These are phyloP conservation scores for Vicia faba DNA, from an alignment of 306 rosid species.

Conservation along the genomic window DNA sequence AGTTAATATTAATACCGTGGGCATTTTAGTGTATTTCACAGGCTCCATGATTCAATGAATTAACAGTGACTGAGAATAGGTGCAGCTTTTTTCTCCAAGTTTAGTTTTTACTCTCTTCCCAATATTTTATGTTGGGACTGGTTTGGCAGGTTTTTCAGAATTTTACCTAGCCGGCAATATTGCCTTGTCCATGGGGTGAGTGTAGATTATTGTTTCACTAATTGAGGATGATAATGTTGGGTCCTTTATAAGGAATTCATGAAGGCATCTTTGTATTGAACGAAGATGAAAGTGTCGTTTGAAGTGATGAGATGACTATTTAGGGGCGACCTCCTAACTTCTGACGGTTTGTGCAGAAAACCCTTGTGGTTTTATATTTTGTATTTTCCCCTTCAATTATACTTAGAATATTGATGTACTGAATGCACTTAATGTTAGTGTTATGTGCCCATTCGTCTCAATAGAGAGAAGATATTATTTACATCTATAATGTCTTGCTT, in stretches of 20 bases:
- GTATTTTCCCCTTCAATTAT: constrained; percentile 38
- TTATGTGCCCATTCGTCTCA: constrained; percentile 19
- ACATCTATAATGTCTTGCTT: neutral
- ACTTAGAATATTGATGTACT: constrained; percentile 45
- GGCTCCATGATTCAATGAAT: constrained; percentile 49
- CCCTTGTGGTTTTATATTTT: constrained; percentile 49
- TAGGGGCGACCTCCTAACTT: constrained; percentile 69
- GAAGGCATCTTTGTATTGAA: constrained; percentile 37
- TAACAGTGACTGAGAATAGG: constrained; percentile 45
- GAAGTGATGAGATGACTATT: constrained; percentile 53
- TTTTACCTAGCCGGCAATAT: constrained; percentile 49
- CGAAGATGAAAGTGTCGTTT: constrained; percentile 53
- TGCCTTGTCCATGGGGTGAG: constrained; percentile 59
- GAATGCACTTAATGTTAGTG: constrained; percentile 42
- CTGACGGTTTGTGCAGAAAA: constrained; percentile 78
- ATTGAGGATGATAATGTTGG: constrained; percentile 58
- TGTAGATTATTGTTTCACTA: constrained; percentile 81
- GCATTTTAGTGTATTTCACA: constrained; percentile 43
- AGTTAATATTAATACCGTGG: constrained; percentile 45
- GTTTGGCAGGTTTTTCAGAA: constrained; percentile 51
- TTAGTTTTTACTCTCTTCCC: constrained; percentile 52
- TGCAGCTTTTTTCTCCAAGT: constrained; percentile 46
- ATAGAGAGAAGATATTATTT: neutral
- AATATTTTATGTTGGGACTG: constrained; percentile 53
- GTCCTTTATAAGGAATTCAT: constrained; percentile 57